A percentile compares a stretch with the other conserved stretches of the same genome.
These are phyloP conservation scores for Veloboletus limbatus DNA, from an alignment of 1,284 basidiomycete genomes.

Conservation along the genomic window DNA sequence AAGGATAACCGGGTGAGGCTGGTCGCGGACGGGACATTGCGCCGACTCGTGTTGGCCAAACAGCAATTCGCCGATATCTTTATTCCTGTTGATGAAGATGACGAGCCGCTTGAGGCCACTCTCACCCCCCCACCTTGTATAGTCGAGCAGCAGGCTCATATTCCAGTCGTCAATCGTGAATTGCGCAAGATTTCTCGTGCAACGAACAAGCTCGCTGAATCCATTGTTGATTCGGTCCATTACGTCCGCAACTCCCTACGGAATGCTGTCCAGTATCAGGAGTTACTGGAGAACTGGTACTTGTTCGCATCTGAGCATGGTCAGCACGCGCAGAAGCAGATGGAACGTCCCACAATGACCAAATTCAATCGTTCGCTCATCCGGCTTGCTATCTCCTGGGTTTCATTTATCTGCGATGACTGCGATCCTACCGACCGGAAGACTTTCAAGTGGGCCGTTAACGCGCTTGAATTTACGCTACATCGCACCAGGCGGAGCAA, in stretches of 20 bases:
- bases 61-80: slow-evolving; percentile 74
- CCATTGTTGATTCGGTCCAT: slow-evolving; percentile 88
- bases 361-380: slow-evolving; percentile 84
- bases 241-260: slow-evolving; percentile 72
- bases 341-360: slow-evolving; percentile 70
- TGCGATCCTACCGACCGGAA: slow-evolving; percentile 95
- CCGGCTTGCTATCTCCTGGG: slow-evolving; percentile 92
- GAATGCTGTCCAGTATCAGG: slow-evolving; percentile 69
- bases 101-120: slow-evolving; percentile 44
- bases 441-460: slow-evolving; percentile 98
- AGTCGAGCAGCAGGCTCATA: slow-evolving; percentile 87
- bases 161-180: slow-evolving; percentile 87
- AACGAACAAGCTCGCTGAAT: slow-evolving; percentile 88
- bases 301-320: slow-evolving; percentile 95
- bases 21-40: slow-evolving; percentile 84
- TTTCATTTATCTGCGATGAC: slow-evolving; percentile 97
- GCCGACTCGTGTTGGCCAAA: slow-evolving; percentile 76
- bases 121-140: slow-evolving; percentile 58
- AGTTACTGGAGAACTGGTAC: slow-evolving; percentile 95
- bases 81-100: slow-evolving; percentile 57
- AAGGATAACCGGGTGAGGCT: slow-evolving; percentile 83
- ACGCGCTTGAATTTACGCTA: slow-evolving; percentile 92
- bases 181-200: slow-evolving; percentile 88
- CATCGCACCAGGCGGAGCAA: slow-evolving; percentile 88
- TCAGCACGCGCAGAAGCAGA: slow-evolving; percentile 82